Evolutionary conservation across 2,329 filamentous ascomycete genomes (phyloP), one percentile per base, ranked within the genome.

Genomic region (Fusarium euwallaceae): DNA sequence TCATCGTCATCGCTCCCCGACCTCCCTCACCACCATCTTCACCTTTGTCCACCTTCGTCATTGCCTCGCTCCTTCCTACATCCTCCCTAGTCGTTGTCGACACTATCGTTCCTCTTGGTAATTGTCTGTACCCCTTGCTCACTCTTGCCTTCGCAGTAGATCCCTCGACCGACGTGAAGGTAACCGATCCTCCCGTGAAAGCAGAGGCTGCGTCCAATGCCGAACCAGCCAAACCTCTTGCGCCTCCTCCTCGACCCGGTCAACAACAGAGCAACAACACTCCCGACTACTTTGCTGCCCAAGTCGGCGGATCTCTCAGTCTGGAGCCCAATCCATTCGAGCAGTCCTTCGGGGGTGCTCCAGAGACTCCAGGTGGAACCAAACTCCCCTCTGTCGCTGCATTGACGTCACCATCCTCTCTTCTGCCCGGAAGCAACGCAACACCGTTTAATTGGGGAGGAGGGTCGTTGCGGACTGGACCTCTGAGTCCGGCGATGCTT

Each of bases 311-410:
- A 76, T 88, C 87, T 63, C 84, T 95, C 81, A 92, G 90, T 78
- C 90, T 93, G 82, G 97, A 98, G 86, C 95, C 95, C 70, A 98
- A 99, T 84, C 96, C 97, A 10, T 98, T 99, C 80, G 97, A 98
- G 83, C 94, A 97, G 84, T 98, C 96, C 8, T 99, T 99, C 82
- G 92, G 90, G 76, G 87, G 87, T 71, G 86, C 86, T 64, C 89
- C 91, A 77, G 94, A 97, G 82, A 97, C 96, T 36, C 95, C 96
- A 17, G 94, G 94, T 77, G 93, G 90, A 74, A 92, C 91, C 69
- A 92, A 98, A 80, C 87, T 99, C 72, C 97, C 97, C 61, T 94
- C 95, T 17, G 95, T 98, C 77, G 95, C 95, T 56, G 90, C 95
- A 73, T 89, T 99, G 78, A 97, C 97, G 27, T 98, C 97, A 56